Percentiles rank a stretch among this genome's conserved stretches.
phyloP scores from a whole-genome alignment of 345 rosid genomes.

The Pseudoturritis turrita region DNA sequence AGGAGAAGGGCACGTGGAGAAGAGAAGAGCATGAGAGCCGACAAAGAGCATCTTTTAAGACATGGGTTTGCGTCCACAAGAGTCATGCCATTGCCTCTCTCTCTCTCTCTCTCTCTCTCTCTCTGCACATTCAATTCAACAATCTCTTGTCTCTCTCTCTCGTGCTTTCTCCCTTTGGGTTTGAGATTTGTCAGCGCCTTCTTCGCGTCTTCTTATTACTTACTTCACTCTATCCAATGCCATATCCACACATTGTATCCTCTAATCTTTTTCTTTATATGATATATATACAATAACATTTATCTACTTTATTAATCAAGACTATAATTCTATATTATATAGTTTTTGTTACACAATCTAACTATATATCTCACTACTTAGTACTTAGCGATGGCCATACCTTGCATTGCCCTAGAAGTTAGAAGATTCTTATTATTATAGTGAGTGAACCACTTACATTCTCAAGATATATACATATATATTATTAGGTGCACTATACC shows the following conservation, averaged over 20 bases:
- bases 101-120: slow-evolving; percentile 9
- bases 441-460: background rate
- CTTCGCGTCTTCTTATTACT: slow-evolving; percentile 48
- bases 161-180: slow-evolving; percentile 32
- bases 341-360: background rate
- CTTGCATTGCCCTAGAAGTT: slow-evolving; percentile 13
- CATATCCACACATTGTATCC: background rate
- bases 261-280: background rate
- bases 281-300: background rate
- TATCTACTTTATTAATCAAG: slow-evolving; percentile 1
- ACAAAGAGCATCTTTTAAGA: slow-evolving; percentile 64
- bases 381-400: background rate
- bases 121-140: slow-evolving; percentile 31
- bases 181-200: slow-evolving; percentile 65
- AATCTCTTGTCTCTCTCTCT: slow-evolving; percentile 26
- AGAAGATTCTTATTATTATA: slow-evolving; percentile 14
- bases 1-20: slow-evolving; percentile 34
- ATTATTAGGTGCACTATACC: background rate
- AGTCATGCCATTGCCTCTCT: slow-evolving; percentile 27
- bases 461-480: background rate
- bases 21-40: slow-evolving; percentile 38
- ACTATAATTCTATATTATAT: background rate
- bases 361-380: background rate
- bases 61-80: slow-evolving; percentile 42
- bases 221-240: slow-evolving; percentile 29